Evolutionary conservation across 352 stramenopile genomes (phyloP).

Genomic region (Phytophthora sojae): DNA sequence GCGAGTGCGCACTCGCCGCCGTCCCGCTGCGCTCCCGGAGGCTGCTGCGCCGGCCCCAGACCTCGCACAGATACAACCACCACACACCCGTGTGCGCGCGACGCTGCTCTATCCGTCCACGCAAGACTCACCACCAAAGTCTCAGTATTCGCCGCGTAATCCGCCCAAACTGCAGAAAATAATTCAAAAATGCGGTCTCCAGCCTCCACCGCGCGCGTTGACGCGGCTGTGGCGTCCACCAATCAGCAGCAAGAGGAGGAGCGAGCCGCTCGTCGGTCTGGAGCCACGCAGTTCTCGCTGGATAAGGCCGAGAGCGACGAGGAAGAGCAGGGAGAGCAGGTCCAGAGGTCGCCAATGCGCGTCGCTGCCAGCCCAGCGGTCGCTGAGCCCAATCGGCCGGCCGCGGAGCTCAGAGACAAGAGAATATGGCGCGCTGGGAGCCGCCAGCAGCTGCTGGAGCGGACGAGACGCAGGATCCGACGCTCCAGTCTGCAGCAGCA

Average conservation of each 20-base stretch:
- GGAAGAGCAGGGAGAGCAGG: slow-evolving; percentile 6
- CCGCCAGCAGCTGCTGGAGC: slow-evolving; percentile 23
- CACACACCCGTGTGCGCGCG: neutral
- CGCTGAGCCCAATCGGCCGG: neutral
- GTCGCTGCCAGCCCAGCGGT: no score
- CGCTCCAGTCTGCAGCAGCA: slow-evolving; percentile 27
- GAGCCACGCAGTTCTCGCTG: neutral
- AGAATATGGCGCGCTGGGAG: slow-evolving; percentile 5
- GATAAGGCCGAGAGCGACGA: slow-evolving; percentile 29
- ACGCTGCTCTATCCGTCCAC: neutral
- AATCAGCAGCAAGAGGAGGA: slow-evolving; percentile 32
- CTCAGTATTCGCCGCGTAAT: slow-evolving; percentile 11
- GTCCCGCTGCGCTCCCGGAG: neutral
- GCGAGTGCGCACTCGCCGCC: slow-evolving; percentile 5
- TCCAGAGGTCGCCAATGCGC: slow-evolving; percentile 1
- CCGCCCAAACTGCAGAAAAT: neutral
- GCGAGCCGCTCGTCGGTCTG: neutral
- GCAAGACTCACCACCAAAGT: neutral
- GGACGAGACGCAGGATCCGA: slow-evolving; percentile 22
- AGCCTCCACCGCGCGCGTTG: neutral
- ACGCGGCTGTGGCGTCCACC: neutral
- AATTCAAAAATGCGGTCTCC: slow-evolving; percentile 26
- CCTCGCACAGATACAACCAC: neutral
- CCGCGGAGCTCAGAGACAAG: slow-evolving; percentile 12
- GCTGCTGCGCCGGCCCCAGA: neutral